Evolutionary conservation across 306 rosid species (phyloP).

Genomic region (Sphenostylis stenocarpa): DNA sequence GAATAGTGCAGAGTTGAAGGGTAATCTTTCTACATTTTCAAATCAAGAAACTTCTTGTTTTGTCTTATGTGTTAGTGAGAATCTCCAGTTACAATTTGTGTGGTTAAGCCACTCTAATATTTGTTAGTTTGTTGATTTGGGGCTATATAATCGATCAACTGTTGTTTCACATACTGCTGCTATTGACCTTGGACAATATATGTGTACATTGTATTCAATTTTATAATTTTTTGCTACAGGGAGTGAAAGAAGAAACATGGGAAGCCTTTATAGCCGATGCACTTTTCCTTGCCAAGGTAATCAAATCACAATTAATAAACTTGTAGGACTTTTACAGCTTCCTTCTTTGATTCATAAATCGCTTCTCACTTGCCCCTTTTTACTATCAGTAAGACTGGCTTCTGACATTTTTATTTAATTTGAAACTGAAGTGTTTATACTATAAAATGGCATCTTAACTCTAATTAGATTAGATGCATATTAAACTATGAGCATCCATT

Average conservation of each 20-base stretch:
- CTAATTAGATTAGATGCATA: background rate
- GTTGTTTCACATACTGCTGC: background rate
- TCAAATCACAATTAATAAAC: conserved; percentile 10
- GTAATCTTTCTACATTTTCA: background rate
- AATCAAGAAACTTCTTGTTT: background rate
- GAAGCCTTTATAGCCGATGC: conserved; percentile 70
- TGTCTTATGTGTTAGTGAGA: background rate
- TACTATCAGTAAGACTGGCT: background rate
- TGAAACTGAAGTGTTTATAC: background rate
- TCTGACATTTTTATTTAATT: background rate
- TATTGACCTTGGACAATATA: background rate
- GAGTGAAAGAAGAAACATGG: conserved; percentile 79
- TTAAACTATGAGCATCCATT: background rate
- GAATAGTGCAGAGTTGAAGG: background rate
- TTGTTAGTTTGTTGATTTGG: background rate
- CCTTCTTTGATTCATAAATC: background rate
- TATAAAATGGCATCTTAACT: background rate
- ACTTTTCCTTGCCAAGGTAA: conserved; percentile 79
- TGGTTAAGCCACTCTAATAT: background rate
- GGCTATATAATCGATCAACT: conserved; percentile 2
- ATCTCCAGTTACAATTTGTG: background rate
- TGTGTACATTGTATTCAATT: conserved; percentile 6
- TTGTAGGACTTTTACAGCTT: background rate
- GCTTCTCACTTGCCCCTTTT: background rate
- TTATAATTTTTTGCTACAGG: conserved; percentile 44